Conservation (phyloP, 805 yeast species). For the Kurtzmaniella cleridarum region DNA sequence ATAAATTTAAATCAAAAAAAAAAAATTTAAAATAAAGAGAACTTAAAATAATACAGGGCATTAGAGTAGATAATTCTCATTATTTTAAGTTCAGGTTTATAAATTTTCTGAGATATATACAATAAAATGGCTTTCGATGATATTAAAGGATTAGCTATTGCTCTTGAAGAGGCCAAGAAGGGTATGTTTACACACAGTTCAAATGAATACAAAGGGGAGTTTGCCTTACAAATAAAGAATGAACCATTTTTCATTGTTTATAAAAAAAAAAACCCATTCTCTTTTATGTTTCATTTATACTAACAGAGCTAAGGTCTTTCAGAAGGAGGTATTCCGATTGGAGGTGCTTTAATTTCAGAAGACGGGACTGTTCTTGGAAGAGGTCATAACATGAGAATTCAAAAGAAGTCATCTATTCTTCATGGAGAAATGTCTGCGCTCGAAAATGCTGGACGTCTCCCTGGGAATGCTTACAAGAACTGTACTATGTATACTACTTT, state of each 20-base stretch:
- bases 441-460: conserved; percentile 86
- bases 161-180: conserved; percentile 64
- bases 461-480: conserved; percentile 70
- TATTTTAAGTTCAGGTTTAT: not conserved
- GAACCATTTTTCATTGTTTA: not conserved
- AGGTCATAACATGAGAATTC: conserved; percentile 90
- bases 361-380: conserved; percentile 80
- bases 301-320: conserved; percentile 42
- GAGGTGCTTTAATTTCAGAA: conserved; percentile 66
- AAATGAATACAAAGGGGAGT: too few relatives aligned
- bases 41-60: too few relatives aligned
- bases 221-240: not conserved
- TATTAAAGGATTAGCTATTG: conserved; percentile 58
- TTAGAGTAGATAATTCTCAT: too few relatives aligned
- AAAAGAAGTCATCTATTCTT: conserved; percentile 73
- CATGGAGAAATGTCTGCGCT: conserved; percentile 92
- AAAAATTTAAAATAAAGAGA: too few relatives aligned
- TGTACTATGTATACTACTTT: conserved; percentile 90
- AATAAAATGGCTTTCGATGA: conserved; percentile 53
- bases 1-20: too few relatives aligned
- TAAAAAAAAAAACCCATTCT: too few relatives aligned
- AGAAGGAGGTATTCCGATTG: conserved; percentile 92
- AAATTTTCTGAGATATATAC: not conserved
- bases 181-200: conserved; percentile 29
- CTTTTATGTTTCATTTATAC: not conserved